Evolutionary conservation across 345 rosid genomes (phyloP).

Genomic region (Salix arbutifolia): DNA sequence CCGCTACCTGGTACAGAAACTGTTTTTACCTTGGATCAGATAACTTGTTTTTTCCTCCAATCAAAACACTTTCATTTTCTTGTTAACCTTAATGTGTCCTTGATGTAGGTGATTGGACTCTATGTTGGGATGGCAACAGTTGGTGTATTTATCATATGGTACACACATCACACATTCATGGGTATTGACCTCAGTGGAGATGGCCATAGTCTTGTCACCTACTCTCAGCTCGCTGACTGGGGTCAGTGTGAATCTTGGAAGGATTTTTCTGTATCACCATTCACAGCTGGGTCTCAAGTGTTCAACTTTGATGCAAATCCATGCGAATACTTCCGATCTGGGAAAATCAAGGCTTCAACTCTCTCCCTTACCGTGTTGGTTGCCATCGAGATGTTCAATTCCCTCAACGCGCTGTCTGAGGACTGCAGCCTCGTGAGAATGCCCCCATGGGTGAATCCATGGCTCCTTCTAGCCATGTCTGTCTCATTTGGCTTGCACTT

Average conservation of each 20-base stretch:
- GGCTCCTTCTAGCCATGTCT: slow-evolving; percentile 79
- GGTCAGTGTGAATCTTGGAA: slow-evolving; percentile 76
- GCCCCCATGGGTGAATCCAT: slow-evolving; percentile 98
- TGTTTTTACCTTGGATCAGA: neutral
- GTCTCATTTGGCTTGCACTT: slow-evolving; percentile 77
- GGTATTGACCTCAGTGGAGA: slow-evolving; percentile 89
- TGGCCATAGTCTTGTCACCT: slow-evolving; percentile 80
- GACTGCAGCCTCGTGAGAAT: slow-evolving; percentile 75
- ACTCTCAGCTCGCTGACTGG: slow-evolving; percentile 84
- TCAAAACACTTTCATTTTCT: neutral
- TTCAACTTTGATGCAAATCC: slow-evolving; percentile 57
- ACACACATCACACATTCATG: slow-evolving; percentile 61
- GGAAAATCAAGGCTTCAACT: slow-evolving; percentile 86
- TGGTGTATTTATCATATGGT: slow-evolving; percentile 93
- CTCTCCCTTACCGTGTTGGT: slow-evolving; percentile 90
- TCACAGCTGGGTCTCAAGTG: slow-evolving; percentile 65
- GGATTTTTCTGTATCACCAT: slow-evolving; percentile 57
- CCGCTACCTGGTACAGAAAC: slow-evolving; percentile 74
- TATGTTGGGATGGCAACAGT: slow-evolving; percentile 94
- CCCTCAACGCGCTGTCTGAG: slow-evolving; percentile 89
- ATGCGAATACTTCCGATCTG: slow-evolving; percentile 74
- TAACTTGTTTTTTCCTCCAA: neutral
- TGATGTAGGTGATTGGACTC: slow-evolving; percentile 73
- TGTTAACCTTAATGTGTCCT: neutral
- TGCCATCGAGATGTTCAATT: slow-evolving; percentile 96